phyloP scores from a whole-genome alignment of 2,329 filamentous ascomycete species.

The Penicillium polonicum region DNA sequence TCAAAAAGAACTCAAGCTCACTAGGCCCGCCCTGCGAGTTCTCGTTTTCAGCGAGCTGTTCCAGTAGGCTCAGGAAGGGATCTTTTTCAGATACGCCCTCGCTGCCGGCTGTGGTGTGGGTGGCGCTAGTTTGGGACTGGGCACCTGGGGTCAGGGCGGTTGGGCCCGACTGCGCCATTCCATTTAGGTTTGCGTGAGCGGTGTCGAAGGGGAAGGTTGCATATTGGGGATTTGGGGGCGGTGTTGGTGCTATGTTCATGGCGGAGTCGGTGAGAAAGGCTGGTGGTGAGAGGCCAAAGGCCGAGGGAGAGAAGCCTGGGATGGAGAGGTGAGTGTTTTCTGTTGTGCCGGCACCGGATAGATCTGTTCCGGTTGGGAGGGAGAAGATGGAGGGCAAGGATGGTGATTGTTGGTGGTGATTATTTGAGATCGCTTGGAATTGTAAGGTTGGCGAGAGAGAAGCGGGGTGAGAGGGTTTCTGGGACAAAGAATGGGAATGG shows the following conservation, averaged over 20 bases:
- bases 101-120: constrained; percentile 41
- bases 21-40: constrained; percentile 63
- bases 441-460: constrained; percentile 18
- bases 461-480: background rate
- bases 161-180: constrained; percentile 4
- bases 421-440: constrained; percentile 13
- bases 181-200: constrained; percentile 12
- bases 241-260: constrained; percentile 29
- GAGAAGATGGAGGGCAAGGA: constrained; percentile 18
- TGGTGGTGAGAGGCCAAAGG: constrained; percentile 33
- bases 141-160: constrained; percentile 40
- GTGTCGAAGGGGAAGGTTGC: constrained; percentile 42
- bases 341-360: background rate
- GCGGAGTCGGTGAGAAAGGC: constrained; percentile 34
- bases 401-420: constrained; percentile 13
- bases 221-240: constrained; percentile 36
- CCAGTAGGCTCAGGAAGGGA: constrained; percentile 73
- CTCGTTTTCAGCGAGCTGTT: constrained; percentile 81
- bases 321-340: constrained; percentile 23
- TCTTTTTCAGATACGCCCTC: constrained; percentile 63
- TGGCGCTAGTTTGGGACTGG: constrained; percentile 43
- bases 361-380: constrained; percentile 9
- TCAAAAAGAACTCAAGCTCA: constrained; percentile 76
- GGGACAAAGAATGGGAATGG: constrained; percentile 1
- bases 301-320: constrained; percentile 44